These are phyloP conservation scores for Meira miltonrushii DNA, from an alignment of 1,284 basidiomycete species.

Conservation along the genomic window DNA sequence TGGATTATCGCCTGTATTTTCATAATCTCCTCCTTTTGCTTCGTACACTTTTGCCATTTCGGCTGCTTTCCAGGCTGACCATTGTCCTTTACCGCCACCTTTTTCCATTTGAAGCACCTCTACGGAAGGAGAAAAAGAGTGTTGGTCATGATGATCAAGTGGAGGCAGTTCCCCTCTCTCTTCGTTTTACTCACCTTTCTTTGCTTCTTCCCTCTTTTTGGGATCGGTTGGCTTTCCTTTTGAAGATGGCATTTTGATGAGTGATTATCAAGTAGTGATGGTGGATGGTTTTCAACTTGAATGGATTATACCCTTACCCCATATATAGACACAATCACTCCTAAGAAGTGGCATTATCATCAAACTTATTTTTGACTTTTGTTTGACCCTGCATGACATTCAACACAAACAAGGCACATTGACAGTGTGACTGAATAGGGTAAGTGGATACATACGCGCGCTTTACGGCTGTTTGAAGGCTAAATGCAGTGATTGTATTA, in stretches of 20 bases:
- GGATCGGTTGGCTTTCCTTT: conserved; percentile 56
- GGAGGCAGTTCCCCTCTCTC: not conserved
- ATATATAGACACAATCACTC: no score
- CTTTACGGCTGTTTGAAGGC: no score
- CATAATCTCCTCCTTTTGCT: conserved; percentile 54
- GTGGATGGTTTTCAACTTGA: no score
- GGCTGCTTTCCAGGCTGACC: conserved; percentile 54
- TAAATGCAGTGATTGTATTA: no score
- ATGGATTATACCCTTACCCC: no score
- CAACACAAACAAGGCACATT: no score
- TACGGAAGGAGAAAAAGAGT: not conserved
- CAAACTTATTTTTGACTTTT: no score
- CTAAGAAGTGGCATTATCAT: no score
- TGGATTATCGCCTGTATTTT: conserved; percentile 54
- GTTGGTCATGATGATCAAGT: not conserved
- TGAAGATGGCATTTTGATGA: conserved; percentile 50
- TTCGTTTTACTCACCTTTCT: conserved; percentile 34
- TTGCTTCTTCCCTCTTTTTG: conserved; percentile 54
- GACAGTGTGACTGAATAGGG: no score
- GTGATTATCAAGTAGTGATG: no score
- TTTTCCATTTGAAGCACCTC: conserved; percentile 54
- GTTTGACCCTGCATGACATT: no score
- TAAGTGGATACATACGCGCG: no score
- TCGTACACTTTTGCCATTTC: conserved; percentile 55
- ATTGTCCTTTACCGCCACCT: conserved; percentile 54